Percentiles rank a stretch among this genome's conserved stretches.
Conservation (phyloP, 2,329 filamentous ascomycete species). For the Ophiosphaerella herpotricha region DNA sequence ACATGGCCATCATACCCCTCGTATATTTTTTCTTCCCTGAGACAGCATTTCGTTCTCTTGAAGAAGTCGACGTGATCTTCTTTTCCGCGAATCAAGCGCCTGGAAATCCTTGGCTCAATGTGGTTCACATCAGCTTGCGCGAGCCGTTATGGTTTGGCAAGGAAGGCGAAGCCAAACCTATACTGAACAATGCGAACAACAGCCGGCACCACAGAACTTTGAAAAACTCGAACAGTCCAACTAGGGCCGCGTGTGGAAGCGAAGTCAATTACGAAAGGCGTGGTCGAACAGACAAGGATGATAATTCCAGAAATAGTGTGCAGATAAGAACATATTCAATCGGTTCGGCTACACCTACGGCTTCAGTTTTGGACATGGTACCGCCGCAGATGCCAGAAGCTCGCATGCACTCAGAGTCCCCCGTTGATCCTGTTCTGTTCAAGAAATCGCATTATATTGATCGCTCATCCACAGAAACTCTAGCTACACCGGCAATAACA, state of each 20-base stretch:
- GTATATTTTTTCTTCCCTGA: conserved; percentile 66
- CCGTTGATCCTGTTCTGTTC: conserved; percentile 1
- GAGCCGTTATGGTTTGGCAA: conserved; percentile 63
- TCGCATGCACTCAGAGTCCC: background rate
- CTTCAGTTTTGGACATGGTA: too few species aligned
- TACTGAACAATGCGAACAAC: conserved; percentile 53
- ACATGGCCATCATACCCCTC: conserved; percentile 58
- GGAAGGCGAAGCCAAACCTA: conserved; percentile 53
- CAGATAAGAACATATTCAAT: conserved; percentile 3
- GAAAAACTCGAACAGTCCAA: background rate
- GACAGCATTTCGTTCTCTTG: conserved; percentile 60
- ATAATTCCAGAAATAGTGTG: background rate
- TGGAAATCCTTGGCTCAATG: conserved; percentile 52
- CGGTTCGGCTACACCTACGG: background rate
- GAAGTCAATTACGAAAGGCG: conserved; percentile 14
- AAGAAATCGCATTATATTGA: background rate
- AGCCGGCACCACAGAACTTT: conserved; percentile 31
- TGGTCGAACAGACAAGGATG: background rate
- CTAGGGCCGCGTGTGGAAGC: conserved; percentile 15
- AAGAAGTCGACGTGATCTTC: conserved; percentile 73
- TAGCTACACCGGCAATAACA: background rate
- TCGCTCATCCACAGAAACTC: background rate
- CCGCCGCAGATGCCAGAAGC: background rate
- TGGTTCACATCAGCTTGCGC: conserved; percentile 55
- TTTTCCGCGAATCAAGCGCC: conserved; percentile 54